Evolutionary conservation across 192 early-diverging fungal species (phyloP).

Genomic region (Backusella tarrabulga): DNA sequence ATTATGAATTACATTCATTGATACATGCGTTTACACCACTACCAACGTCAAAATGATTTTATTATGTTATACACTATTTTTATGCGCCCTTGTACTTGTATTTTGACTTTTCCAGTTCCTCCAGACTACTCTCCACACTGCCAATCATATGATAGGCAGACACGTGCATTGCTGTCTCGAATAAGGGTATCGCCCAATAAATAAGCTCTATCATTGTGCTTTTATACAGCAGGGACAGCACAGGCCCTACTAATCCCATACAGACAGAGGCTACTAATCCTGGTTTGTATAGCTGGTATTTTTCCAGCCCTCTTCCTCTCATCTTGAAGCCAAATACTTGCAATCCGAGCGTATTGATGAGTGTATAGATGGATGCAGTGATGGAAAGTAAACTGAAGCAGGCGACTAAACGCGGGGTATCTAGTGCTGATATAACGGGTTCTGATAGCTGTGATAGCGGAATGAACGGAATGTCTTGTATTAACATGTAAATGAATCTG

Average conservation of each 20-base stretch:
- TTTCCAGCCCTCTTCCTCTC: background rate
- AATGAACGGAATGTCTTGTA: background rate
- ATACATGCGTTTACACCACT: background rate
- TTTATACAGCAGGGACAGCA: background rate
- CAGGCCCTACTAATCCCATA: background rate
- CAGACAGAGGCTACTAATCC: background rate
- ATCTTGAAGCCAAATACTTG: conserved; percentile 1
- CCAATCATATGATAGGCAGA: conserved; percentile 3
- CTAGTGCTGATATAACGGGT: background rate
- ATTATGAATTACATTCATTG: background rate
- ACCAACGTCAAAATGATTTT: too few relatives aligned
- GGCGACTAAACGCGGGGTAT: background rate
- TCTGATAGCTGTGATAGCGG: background rate
- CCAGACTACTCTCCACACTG: background rate
- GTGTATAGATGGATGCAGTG: background rate
- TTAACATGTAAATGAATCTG: background rate
- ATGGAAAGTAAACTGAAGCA: background rate
- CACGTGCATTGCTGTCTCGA: background rate
- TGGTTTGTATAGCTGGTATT: background rate
- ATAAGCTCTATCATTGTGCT: background rate
- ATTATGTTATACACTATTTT: background rate
- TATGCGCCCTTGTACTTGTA: background rate
- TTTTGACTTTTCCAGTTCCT: background rate
- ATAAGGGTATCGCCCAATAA: background rate
- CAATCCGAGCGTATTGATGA: background rate